A percentile compares a stretch with the other conserved stretches of the same genome.
Conservation (phyloP, 2,329 filamentous ascomycete genomes). For the Sclerotinia subarctica region DNA sequence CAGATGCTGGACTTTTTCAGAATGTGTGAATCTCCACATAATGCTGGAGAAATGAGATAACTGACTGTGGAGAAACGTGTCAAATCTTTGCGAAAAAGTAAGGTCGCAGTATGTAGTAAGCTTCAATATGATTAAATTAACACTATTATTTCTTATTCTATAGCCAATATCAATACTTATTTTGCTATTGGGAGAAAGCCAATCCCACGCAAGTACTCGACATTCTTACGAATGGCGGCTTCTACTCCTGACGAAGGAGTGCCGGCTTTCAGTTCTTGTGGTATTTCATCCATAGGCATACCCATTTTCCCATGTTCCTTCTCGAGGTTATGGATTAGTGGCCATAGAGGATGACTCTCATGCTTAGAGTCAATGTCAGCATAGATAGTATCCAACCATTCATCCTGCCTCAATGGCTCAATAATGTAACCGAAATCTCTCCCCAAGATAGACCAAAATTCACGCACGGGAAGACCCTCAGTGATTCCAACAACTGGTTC, state of each 20-base stretch:
- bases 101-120: not conserved
- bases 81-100: not conserved
- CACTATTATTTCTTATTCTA: not conserved
- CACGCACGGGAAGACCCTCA: constrained; percentile 15
- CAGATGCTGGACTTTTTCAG: constrained; percentile 15
- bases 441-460: constrained; percentile 18
- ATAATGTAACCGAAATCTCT: constrained; percentile 13
- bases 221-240: constrained; percentile 16
- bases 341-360: constrained; percentile 10
- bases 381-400: constrained; percentile 13
- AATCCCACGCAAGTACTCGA: constrained; percentile 14
- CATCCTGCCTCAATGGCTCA: constrained; percentile 6
- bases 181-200: constrained; percentile 11
- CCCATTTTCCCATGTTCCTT: constrained; percentile 18
- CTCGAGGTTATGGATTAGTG: constrained; percentile 26
- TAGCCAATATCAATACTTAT: constrained; percentile 20
- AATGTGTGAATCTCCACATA: not conserved
- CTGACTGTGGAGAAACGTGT: not conserved
- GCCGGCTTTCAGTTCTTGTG: not conserved
- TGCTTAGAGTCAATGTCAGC: constrained; percentile 7
- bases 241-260: constrained; percentile 4
- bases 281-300: constrained; percentile 9
- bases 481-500: constrained; percentile 3
- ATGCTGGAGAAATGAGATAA: not conserved
- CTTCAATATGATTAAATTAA: not conserved